phyloP scores from a whole-genome alignment of 495 filamentous ascomycete species.

The Lepidopterella palustris region DNA sequence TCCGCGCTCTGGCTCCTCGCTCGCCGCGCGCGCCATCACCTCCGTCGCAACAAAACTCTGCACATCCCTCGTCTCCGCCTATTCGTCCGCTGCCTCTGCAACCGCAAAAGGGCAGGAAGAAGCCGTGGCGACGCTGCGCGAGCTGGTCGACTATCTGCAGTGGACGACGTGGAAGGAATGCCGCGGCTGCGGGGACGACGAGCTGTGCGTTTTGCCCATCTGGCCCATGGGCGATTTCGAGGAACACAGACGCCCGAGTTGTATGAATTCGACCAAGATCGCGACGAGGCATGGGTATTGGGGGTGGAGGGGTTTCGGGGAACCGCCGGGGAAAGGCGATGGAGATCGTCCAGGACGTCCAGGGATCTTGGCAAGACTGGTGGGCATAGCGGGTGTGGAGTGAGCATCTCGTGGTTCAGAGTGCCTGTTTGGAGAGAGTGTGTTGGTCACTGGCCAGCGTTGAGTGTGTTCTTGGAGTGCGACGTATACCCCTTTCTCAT shows the following conservation, averaged over 20 bases:
- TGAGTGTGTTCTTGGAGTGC: too few relatives aligned
- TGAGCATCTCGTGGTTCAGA: too few relatives aligned
- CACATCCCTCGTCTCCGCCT: conserved; percentile 41
- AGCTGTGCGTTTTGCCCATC: conserved; percentile 62
- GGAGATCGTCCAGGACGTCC: neutral
- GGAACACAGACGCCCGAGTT: conserved; percentile 49
- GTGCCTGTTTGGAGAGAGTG: too few relatives aligned
- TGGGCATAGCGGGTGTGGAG: too few relatives aligned
- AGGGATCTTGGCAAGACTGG: neutral
- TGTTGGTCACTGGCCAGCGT: too few relatives aligned
- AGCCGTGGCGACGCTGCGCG: conserved; percentile 26
- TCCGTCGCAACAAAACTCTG: conserved; percentile 48
- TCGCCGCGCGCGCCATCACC: conserved; percentile 39
- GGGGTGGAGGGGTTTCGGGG: conserved; percentile 4
- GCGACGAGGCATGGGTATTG: conserved; percentile 11
- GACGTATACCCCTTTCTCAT: too few relatives aligned
- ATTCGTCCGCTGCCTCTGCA: conserved; percentile 1
- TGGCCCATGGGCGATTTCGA: conserved; percentile 54
- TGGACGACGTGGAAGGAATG: conserved; percentile 62
- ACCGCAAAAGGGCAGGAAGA: neutral
- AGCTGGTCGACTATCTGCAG: conserved; percentile 45
- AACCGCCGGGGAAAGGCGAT: conserved; percentile 1
- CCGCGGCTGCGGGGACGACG: conserved; percentile 46
- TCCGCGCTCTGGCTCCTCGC: conserved; percentile 24
- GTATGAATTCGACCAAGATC: conserved; percentile 27